Conservation (phyloP, 2,329 filamentous ascomycete species). For the Alternaria ventricosa region DNA sequence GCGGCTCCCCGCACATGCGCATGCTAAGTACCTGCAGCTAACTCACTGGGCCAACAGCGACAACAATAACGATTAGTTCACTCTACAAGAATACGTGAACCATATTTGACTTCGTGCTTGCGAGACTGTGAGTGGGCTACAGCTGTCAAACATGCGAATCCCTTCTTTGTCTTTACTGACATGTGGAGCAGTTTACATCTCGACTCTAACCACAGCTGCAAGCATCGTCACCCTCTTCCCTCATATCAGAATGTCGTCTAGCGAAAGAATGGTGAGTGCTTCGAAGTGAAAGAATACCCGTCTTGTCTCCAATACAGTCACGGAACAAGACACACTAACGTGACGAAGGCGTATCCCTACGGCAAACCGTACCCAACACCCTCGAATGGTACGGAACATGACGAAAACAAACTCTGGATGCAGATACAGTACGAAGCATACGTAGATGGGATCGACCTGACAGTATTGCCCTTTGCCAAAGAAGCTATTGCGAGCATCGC, state of each 20-base stretch:
- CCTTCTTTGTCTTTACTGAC: background rate
- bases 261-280: background rate
- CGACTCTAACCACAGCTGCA: background rate
- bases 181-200: background rate
- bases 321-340: background rate
- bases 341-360: slow-evolving; percentile 1
- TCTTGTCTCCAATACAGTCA: background rate
- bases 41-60: background rate
- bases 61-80: background rate
- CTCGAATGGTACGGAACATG: background rate
- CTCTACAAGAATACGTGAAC: background rate
- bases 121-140: background rate
- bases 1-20: slow-evolving; percentile 1
- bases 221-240: background rate
- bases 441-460: slow-evolving; percentile 34
- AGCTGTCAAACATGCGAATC: background rate
- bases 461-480: slow-evolving; percentile 36
- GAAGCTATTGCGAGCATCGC: slow-evolving; percentile 40
- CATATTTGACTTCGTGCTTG: background rate
- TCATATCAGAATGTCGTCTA: background rate
- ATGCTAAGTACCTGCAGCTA: background rate
- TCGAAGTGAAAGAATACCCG: background rate
- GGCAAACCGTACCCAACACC: background rate
- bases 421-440: slow-evolving; percentile 24
- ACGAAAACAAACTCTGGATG: background rate